phyloP scores from a whole-genome alignment of 2,329 filamentous ascomycete genomes.

The Arthrobotrys conoides region DNA sequence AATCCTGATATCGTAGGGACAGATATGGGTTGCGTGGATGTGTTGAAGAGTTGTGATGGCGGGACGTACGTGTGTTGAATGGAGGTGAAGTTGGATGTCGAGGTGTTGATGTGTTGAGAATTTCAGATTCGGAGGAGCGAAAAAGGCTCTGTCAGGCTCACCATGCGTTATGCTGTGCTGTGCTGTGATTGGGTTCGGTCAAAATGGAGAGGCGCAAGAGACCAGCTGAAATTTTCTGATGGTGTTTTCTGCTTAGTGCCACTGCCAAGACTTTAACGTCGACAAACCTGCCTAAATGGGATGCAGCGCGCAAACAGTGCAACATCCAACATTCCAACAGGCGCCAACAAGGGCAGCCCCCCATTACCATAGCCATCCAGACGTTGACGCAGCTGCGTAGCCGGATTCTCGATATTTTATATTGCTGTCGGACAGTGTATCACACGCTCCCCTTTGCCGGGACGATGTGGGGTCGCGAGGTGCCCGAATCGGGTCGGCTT shows the following conservation, averaged over 20 bases:
- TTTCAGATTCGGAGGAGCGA: slow-evolving; percentile 28
- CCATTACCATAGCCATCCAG: no score
- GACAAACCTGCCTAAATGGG: slow-evolving; percentile 26
- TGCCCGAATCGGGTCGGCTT: neutral
- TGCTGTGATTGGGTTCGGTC: slow-evolving; percentile 22
- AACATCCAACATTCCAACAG: slow-evolving; percentile 30
- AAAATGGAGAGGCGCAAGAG: slow-evolving; percentile 48
- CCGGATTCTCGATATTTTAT: neutral
- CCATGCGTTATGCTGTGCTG: no score
- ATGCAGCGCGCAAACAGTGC: slow-evolving; percentile 7
- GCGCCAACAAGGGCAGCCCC: neutral
- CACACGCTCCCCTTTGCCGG: no score
- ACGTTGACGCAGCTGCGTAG: no score
- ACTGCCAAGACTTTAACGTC: slow-evolving; percentile 11
- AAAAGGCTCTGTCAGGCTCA: neutral
- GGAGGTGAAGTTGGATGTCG: slow-evolving; percentile 50
- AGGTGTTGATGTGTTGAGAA: slow-evolving; percentile 59
- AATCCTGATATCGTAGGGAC: slow-evolving; percentile 36
- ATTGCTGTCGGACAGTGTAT: neutral
- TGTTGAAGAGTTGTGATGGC: slow-evolving; percentile 61
- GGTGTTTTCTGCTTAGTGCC: slow-evolving; percentile 1
- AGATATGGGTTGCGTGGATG: slow-evolving; percentile 50
- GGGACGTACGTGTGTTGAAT: slow-evolving; percentile 59
- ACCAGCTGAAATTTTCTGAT: neutral
- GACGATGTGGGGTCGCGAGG: neutral